These are phyloP conservation scores for Xylaria arbuscula DNA, from an alignment of 2,329 filamentous ascomycete genomes.

Conservation along the genomic window DNA sequence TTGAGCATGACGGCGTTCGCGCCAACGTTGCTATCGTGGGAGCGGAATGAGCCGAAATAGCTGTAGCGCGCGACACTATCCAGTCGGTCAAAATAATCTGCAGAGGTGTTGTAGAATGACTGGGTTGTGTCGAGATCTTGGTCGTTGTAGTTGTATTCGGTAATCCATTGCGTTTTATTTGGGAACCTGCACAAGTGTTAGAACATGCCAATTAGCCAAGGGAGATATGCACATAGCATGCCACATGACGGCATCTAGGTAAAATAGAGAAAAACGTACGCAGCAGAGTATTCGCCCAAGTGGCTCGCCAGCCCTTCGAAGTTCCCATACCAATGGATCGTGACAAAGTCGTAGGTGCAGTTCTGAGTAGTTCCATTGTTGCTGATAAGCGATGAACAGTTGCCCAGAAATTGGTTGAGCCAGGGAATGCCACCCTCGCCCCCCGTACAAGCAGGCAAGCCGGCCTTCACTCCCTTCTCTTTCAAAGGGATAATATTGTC, in stretches of 20 bases:
- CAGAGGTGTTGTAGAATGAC: slow-evolving; percentile 73
- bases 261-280: slow-evolving; percentile 45
- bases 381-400: slow-evolving; percentile 70
- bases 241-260: background rate
- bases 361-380: slow-evolving; percentile 55
- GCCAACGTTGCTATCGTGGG: slow-evolving; percentile 77
- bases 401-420: slow-evolving; percentile 73
- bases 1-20: slow-evolving; percentile 78
- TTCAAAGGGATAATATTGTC: slow-evolving; percentile 76
- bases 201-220: background rate
- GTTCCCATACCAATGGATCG: slow-evolving; percentile 75
- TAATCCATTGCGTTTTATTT: slow-evolving; percentile 76
- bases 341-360: slow-evolving; percentile 72
- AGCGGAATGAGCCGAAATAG: slow-evolving; percentile 81
- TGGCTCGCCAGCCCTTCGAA: slow-evolving; percentile 76
- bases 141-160: slow-evolving; percentile 76
- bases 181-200: slow-evolving; percentile 60
- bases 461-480: slow-evolving; percentile 72
- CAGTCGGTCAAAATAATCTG: slow-evolving; percentile 74
- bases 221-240: background rate
- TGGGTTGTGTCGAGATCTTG: slow-evolving; percentile 68
- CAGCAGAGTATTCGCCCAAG: slow-evolving; percentile 67
- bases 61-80: slow-evolving; percentile 74
- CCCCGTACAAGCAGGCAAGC: slow-evolving; percentile 77
- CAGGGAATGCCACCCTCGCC: slow-evolving; percentile 70